Conservation (phyloP, 2,329 filamentous ascomycete species). For the Cytospora leucostoma region DNA sequence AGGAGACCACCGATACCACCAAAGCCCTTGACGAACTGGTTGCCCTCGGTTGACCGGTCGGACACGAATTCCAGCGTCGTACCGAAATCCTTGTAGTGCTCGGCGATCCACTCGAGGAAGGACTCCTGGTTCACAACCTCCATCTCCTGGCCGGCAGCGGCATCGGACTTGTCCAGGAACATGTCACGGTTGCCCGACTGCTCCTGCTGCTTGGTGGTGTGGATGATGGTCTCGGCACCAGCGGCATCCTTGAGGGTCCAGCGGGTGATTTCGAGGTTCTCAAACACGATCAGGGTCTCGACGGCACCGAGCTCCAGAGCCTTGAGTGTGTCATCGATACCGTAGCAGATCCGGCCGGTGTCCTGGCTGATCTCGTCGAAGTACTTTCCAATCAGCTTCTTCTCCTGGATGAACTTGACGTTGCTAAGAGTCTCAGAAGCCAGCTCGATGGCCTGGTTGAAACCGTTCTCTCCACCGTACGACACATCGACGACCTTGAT, state of each 20-base stretch:
- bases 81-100: slow-evolving; percentile 98
- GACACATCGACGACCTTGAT: slow-evolving; percentile 99
- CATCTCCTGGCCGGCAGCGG: slow-evolving; percentile 86
- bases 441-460: slow-evolving; percentile 98
- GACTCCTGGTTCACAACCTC: slow-evolving; percentile 83
- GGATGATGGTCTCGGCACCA: slow-evolving; percentile 72
- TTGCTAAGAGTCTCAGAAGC: slow-evolving; percentile 94
- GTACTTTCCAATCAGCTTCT: slow-evolving; percentile 98
- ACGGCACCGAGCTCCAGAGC: slow-evolving; percentile 93
- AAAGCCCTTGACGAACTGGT: slow-evolving; percentile 99
- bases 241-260: slow-evolving; percentile 83
- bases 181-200: slow-evolving; percentile 65
- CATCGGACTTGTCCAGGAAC: slow-evolving; percentile 84
- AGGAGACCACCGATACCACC: slow-evolving; percentile 97
- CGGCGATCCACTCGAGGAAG: slow-evolving; percentile 99
- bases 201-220: slow-evolving; percentile 88
- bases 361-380: slow-evolving; percentile 99
- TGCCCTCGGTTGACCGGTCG: slow-evolving; percentile 95
- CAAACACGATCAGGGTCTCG: slow-evolving; percentile 93
- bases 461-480: slow-evolving; percentile 98
- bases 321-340: slow-evolving; percentile 96
- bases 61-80: slow-evolving; percentile 96
- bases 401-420: slow-evolving; percentile 99
- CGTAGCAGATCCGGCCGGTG: slow-evolving; percentile 95
- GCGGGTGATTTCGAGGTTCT: slow-evolving; percentile 93